A percentile compares a stretch with the other conserved stretches of the same genome.
Conservation (phyloP, 495 filamentous ascomycete species). For the Aspergillus olivimuriae region DNA sequence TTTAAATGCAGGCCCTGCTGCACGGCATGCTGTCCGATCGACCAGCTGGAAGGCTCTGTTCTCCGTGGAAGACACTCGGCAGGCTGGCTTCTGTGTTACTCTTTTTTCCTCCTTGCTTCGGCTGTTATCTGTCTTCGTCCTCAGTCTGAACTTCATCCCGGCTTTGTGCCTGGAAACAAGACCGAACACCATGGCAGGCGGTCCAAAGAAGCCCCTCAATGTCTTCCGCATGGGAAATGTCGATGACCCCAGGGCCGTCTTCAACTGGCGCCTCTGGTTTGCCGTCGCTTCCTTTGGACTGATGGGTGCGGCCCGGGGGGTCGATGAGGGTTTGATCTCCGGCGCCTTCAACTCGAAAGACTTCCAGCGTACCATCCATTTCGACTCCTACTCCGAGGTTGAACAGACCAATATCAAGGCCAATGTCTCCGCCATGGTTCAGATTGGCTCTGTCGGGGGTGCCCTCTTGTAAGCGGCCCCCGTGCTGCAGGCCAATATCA, state of each 20-base stretch:
- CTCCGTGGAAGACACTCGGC: no score
- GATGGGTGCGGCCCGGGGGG: constrained; percentile 56
- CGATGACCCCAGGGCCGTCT: constrained; percentile 49
- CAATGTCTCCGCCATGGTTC: constrained; percentile 68
- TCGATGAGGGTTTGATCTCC: constrained; percentile 70
- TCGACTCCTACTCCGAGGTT: constrained; percentile 47
- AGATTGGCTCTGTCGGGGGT: constrained; percentile 60
- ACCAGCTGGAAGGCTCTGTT: no score
- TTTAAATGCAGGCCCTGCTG: no score
- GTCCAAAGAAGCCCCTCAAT: constrained; percentile 59
- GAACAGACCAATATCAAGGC: constrained; percentile 56
- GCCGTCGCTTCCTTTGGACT: constrained; percentile 62
- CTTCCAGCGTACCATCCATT: constrained; percentile 53
- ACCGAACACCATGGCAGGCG: constrained; percentile 50
- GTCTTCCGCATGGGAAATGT: constrained; percentile 53
- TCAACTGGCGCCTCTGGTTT: constrained; percentile 62
- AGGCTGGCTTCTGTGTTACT: no score
- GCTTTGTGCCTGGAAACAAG: background rate
- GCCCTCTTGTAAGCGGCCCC: constrained; percentile 55
- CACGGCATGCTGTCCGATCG: no score
- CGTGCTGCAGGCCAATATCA: no score
- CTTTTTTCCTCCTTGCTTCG: background rate
- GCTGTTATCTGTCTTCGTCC: background rate
- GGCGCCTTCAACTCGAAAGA: constrained; percentile 58
- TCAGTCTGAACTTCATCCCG: background rate